Evolutionary conservation across 306 rosid genomes (phyloP).

Genomic region (Trifolium repens): DNA sequence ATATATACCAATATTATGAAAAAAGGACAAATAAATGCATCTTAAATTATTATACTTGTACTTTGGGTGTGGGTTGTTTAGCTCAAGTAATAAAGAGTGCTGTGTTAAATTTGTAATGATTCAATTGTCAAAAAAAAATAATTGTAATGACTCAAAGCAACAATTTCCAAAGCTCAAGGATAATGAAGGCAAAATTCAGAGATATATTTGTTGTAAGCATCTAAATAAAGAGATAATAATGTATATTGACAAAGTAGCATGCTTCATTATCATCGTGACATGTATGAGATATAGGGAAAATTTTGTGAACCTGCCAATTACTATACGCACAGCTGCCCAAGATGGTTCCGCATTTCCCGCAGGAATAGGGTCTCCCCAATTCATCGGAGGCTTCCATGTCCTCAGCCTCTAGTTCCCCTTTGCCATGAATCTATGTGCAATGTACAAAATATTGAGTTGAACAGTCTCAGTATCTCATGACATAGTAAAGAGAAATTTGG

Average conservation of each 20-base stretch:
- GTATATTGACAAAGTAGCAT: background rate
- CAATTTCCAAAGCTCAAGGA: background rate
- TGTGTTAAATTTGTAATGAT: background rate
- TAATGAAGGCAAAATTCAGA: background rate
- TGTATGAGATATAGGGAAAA: background rate
- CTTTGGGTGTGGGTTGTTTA: background rate
- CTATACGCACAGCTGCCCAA: background rate
- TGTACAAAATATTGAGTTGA: background rate
- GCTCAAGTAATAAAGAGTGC: constrained; percentile 15
- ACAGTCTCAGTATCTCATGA: background rate
- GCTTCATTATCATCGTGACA: background rate
- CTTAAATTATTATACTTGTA: background rate
- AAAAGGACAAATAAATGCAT: background rate
- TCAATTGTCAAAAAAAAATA: background rate
- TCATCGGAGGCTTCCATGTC: background rate
- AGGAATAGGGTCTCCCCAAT: background rate
- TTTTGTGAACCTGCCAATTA: background rate
- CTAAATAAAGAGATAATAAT: background rate
- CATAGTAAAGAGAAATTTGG: background rate
- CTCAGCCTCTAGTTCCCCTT: background rate
- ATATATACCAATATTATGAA: background rate
- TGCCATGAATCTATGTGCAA: background rate
- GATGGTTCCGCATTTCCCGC: background rate
- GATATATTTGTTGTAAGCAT: background rate
- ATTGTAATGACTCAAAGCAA: background rate